Conservation (phyloP, 768 basidiomycete genomes). For the Pleurotus djamor region DNA sequence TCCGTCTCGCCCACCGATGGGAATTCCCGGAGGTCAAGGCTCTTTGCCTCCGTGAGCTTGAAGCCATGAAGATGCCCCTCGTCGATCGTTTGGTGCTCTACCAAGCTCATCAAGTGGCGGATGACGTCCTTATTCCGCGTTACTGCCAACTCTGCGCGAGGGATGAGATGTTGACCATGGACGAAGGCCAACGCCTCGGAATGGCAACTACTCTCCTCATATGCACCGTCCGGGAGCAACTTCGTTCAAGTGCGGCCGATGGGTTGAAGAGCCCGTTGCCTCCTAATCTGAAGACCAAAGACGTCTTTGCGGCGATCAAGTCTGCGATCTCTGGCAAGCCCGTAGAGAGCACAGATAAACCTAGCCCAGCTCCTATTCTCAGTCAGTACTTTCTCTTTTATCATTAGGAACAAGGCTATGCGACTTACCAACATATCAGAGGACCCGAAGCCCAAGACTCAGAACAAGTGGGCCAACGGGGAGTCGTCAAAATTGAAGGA, state of each 20-base stretch:
- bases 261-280: constrained; percentile 11
- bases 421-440: background rate
- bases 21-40: constrained; percentile 45
- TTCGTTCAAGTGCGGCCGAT: constrained; percentile 14
- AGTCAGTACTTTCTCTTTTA: background rate
- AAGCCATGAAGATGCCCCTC: constrained; percentile 36
- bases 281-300: constrained; percentile 4
- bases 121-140: constrained; percentile 35
- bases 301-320: background rate
- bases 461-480: background rate
- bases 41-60: constrained; percentile 55
- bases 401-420: background rate
- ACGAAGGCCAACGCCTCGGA: constrained; percentile 43
- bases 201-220: constrained; percentile 32
- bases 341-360: background rate
- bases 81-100: constrained; percentile 55
- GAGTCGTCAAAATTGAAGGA: too few species aligned
- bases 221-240: constrained; percentile 4
- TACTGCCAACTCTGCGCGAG: constrained; percentile 40
- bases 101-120: constrained; percentile 32
- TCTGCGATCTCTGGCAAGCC: background rate
- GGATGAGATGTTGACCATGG: constrained; percentile 33
- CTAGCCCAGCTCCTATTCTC: background rate
- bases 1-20: constrained; percentile 56
- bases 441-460: background rate